Conservation (phyloP, 129 eudicot genomes). For the Logfia minima region DNA sequence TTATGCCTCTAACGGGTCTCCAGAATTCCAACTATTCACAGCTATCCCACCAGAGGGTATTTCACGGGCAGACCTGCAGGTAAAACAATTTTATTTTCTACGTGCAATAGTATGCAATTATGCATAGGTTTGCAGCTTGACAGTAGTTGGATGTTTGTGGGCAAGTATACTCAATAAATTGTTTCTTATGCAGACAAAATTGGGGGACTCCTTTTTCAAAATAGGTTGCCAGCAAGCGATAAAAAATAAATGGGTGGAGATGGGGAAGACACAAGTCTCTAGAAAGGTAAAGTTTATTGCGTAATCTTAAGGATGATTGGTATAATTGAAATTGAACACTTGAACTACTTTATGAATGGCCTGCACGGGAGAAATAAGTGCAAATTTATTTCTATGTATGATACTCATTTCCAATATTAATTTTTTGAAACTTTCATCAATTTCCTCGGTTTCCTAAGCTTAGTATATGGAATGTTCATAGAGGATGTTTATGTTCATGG, state of each 20-base stretch:
- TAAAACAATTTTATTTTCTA: conserved; percentile 15
- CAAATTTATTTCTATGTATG: not conserved
- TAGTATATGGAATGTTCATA: not conserved
- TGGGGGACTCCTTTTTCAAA: conserved; percentile 54
- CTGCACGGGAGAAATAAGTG: not conserved
- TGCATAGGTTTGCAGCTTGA: not conserved
- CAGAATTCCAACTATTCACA: conserved; percentile 66
- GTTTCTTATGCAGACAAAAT: conserved; percentile 57
- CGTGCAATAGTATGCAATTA: not conserved
- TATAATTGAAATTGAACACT: not conserved
- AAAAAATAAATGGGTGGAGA: conserved; percentile 86
- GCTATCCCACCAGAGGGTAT: conserved; percentile 91
- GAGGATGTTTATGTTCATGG: not conserved
- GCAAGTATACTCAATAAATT: conserved; percentile 20
- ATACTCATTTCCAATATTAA: not conserved
- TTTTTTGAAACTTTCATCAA: not conserved
- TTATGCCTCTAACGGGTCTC: conserved; percentile 83
- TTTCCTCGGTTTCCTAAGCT: not conserved
- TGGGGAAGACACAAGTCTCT: conserved; percentile 57
- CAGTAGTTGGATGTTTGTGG: conserved; percentile 14
- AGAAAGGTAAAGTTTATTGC: conserved; percentile 64
- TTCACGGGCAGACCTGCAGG: conserved; percentile 69
- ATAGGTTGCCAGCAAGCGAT: conserved; percentile 72
- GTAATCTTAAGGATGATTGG: not conserved
- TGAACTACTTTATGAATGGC: not conserved